Base-by-base conservation (phyloP, 2,329 filamentous ascomycete species). In the Ascochyta rabiei region DNA sequence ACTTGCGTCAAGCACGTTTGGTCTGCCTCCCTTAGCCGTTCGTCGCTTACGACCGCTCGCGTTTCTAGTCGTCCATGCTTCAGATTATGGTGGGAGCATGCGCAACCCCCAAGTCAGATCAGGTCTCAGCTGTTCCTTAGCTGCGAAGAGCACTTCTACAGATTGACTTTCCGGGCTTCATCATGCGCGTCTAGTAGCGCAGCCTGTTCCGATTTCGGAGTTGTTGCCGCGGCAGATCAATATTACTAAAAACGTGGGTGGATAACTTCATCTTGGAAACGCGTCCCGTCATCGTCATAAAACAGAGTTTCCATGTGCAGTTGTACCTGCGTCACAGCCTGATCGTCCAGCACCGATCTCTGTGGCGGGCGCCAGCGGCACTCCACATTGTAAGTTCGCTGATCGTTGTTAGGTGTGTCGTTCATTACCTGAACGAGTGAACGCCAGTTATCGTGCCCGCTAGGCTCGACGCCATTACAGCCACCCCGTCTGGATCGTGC, bases 401-500 rank as follows among this genome's bases (percentile, higher is more conserved):
- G 60, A 70, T 72, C 63, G 61, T 58, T 51, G 50, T 51, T 51
- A 55, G 57, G 59, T 57, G 59, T 67, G 60, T 60, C 57, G 56
- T 57, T 66, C 65, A 63, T 60, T 70, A 54, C 69, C 66, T 49
- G 48, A 67, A 65, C 37, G 43, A 62, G 65, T 38, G 53, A 48
- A 56, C 60, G 58, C 62, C 58, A 66, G 57, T 65, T 62, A 62
- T 69, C 63, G 65, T 64, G 63, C 57, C 69, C 63, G 63, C 63
- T 68, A 65, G 65, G 53, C 58, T 62, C 48, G 59, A 68, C 70
- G 65, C 68, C 68, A 64, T 57, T 58, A 61, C 67, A 72, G 69
- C 69, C 68, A 59, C 63, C 67, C 69, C 67, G 64, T 62, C 66
- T 66, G 65, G 64, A 65, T 68, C 65, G 62, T 66, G 68, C 68